Base-by-base conservation (phyloP, 805 yeast species). In the Scheffersomyces coipomensis region DNA sequence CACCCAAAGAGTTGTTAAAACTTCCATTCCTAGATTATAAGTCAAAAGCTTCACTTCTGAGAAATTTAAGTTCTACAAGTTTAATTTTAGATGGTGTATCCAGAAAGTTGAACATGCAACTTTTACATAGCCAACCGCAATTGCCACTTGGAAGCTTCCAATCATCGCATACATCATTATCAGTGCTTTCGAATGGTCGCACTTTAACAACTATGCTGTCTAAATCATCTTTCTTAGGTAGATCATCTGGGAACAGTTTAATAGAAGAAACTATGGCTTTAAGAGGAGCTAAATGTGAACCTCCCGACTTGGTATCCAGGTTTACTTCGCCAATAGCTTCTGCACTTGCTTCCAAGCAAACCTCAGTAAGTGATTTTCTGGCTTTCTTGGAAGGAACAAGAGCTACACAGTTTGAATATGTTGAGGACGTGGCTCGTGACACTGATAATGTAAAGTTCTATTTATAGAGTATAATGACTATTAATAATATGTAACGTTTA, bases 21-120 rank as follows among this genome's bases (percentile, higher is more conserved):
- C 85, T 79, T 52, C 75, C 78, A 4, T 76, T 62, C 37, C 26
- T 60, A 4, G 34, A n/a, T n/a, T n/a, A n/a, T n/a, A 24, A 24
- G n/a, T 9, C 27, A 13, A 17, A 33, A 33, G 11, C 34, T 10
- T 19, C 34, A 39, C 18, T 6, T 10, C 19, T 19, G 17, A 32
- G n/a, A 13, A 26, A 18, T n/a, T n/a, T 15, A 13, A 12, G 6
- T 15, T 13, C 18, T 13, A 13, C 30, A 4, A 27, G 18, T 27
- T n/a, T 18, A 27, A 27, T 5, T 5, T n/a, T 13, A n/a, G 18
- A 13, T 5, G 17, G 7, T n/a, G 30, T 5, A 6, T 6, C 18
- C 5, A 27, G n/a, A 4, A 13, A 7, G 5, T 8, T 27, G 10
- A 27, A 27, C 23, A 21, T 6, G 11, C 30, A 27, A n/a, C 30